A percentile compares a stretch with the other conserved stretches of the same genome.
phyloP scores from a whole-genome alignment of 129 eudicot species.

The Helichrysum umbraculigerum region DNA sequence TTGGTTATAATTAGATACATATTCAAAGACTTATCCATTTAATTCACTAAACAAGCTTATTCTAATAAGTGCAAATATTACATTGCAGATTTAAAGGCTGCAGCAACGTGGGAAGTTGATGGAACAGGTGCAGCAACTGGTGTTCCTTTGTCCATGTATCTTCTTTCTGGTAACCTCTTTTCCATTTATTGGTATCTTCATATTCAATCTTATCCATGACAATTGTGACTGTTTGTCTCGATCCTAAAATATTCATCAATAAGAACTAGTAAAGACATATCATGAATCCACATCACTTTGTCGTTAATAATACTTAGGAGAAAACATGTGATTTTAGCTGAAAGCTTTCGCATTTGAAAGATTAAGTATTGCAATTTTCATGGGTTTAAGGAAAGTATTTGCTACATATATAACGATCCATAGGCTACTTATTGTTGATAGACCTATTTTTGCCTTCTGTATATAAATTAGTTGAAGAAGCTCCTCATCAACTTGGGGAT shows the following conservation, averaged over 20 bases:
- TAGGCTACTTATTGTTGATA: background rate
- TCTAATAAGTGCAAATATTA: slow-evolving; percentile 8
- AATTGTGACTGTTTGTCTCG: background rate
- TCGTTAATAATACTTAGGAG: background rate
- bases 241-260: background rate
- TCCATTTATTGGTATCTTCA: slow-evolving; percentile 10
- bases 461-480: slow-evolving; percentile 50
- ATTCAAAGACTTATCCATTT: no score
- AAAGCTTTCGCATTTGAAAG: background rate
- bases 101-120: slow-evolving; percentile 99
- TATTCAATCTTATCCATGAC: background rate
- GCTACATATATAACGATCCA: background rate
- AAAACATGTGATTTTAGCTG: background rate
- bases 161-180: slow-evolving; percentile 62
- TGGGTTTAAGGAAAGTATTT: slow-evolving; percentile 13
- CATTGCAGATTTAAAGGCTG: slow-evolving; percentile 68
- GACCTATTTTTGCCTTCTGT: slow-evolving; percentile 15
- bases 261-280: background rate
- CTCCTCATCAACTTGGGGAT: slow-evolving; percentile 41
- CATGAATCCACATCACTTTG: background rate
- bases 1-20: no score
- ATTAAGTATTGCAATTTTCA: background rate
- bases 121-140: slow-evolving; percentile 75
- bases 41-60: background rate
- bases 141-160: slow-evolving; percentile 84